Evolutionary conservation across 2,329 filamentous ascomycete genomes (phyloP), one percentile per base, ranked within the genome.

Genomic region (Ascomycota sp.): DNA sequence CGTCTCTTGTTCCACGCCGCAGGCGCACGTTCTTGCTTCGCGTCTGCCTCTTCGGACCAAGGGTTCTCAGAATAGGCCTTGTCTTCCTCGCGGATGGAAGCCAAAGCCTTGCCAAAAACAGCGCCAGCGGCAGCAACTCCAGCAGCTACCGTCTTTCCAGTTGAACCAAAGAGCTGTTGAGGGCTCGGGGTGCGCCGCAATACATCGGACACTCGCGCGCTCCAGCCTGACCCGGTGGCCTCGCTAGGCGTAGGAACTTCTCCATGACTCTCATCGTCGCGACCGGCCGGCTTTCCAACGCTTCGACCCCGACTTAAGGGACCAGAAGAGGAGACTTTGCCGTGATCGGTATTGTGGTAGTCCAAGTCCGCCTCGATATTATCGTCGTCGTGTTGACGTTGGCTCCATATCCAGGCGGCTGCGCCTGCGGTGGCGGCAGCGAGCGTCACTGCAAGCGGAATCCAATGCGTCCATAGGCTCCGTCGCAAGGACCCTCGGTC

Each of bases 341-440:
- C 59, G 32, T 67, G 65, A 41, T 67, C 62, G 34, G 62, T 49
- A 36, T 49, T 49, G 33, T 50, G 51, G 37, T 57, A 57, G 47
- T 59, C 57, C 36, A 61, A 50, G 35, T 60, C 59, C 32, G 61
- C 59, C 42, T 58, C 56, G 32, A 81, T 73, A 31, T 72, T 66
- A 20, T 83, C 75, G 31, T 81, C 75, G 34, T 75, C 68, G 39
- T 79, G 75, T 44, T 65, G 70, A 44, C 81, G 75, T 56, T 92
- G 83, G 50, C 78, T 91, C 83, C 83, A 93, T 35, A 85, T 71
- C 86, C 86, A 95, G 33, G 82, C 82, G 30, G 75, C 85, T 28
- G 92, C 57, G 22, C 85, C 83, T 32, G 79, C 74, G 15, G 85
- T 82, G 35, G 86, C 86, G 41, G 91, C 71, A 28, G 82, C 85